Base-by-base conservation (phyloP, 2,329 filamentous ascomycete genomes). In the Fusarium redolens region DNA sequence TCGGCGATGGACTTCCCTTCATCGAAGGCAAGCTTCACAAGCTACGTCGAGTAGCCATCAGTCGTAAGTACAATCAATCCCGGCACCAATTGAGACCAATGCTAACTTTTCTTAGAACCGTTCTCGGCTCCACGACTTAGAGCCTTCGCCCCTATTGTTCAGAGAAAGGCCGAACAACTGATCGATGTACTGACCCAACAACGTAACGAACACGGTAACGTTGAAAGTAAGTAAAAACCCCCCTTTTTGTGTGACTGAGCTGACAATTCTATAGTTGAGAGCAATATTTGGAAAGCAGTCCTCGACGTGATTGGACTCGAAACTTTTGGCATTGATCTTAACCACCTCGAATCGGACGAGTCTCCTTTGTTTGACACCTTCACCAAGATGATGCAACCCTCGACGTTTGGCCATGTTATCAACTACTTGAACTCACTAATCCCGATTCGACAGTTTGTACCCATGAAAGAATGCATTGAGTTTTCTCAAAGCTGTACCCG, bases 281-380 rank as follows among this genome's bases (percentile, higher is more conserved):
- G 73, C n/a, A 71, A 75, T 11, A 76, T 81, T 48, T 81, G 79
- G 77, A 75, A 79, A 50, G 68, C 78, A 20, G 79, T 79, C 3
- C 74, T 83, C 18, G 82, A 83, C 30, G 72, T 83, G 8, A 81
- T 82, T 43, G 79, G 77, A 31, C 74, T 80, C 9, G 79, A 80
- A 38, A 79, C 79, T 4, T 74, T 83, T 14, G 79, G 81, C 3
- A 65, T 80, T 14, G 81, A 83, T 61, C 75, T 83, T 9, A 71
- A 80, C 37, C 80, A 81, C 57, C 79, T 83, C 31, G 74, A 72
- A 55, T 69, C 68, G 4, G 40, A 75, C 67, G 61, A 69, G 41
- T 79, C 78, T n/a, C 74, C 74, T 3, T 50, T 79, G 30, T 72
- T 75, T 56, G 62, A 73, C 13, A 64, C 65, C 30, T 74, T 79